These are phyloP conservation scores for Dothiorella sarmentorum DNA, from an alignment of 2,329 filamentous ascomycete species.

Conservation along the genomic window DNA sequence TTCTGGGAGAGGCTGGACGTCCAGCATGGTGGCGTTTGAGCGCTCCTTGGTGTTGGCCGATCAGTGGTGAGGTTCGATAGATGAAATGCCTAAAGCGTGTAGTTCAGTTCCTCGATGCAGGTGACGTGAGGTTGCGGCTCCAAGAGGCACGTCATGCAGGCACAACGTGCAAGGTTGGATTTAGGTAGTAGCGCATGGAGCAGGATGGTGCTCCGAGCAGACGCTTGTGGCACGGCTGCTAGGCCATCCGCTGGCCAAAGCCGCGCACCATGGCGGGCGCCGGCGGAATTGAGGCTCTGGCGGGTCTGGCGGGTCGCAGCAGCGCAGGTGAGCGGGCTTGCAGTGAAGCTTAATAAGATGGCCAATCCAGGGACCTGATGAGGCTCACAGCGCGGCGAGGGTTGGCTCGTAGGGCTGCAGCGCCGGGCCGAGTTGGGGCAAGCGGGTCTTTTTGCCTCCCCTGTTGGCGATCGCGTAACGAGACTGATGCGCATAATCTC, in stretches of 20 bases:
- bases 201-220: not conserved
- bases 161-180: slow-evolving; percentile 7
- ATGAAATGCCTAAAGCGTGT: slow-evolving; percentile 13
- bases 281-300: not conserved
- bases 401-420: slow-evolving; percentile 12
- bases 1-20: not conserved
- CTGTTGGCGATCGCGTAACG: slow-evolving; percentile 16
- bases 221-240: not conserved
- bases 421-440: slow-evolving; percentile 9
- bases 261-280: not conserved
- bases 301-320: not conserved
- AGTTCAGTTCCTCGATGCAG: not conserved
- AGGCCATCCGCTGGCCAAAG: slow-evolving; percentile 6
- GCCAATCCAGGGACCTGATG: slow-evolving; percentile 5
- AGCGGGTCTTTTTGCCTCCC: slow-evolving; percentile 12
- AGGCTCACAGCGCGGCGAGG: not conserved
- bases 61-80: slow-evolving; percentile 8
- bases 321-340: too few relatives aligned
- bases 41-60: slow-evolving; percentile 5
- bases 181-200: slow-evolving; percentile 8
- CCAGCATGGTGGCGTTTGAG: not conserved
- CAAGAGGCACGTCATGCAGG: not conserved
- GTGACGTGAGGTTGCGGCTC: too few relatives aligned
- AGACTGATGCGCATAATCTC: slow-evolving; percentile 15
- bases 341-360: too few relatives aligned